These are phyloP conservation scores for Mimosa bimucronata DNA, from an alignment of 306 rosid genomes.

Conservation along the genomic window DNA sequence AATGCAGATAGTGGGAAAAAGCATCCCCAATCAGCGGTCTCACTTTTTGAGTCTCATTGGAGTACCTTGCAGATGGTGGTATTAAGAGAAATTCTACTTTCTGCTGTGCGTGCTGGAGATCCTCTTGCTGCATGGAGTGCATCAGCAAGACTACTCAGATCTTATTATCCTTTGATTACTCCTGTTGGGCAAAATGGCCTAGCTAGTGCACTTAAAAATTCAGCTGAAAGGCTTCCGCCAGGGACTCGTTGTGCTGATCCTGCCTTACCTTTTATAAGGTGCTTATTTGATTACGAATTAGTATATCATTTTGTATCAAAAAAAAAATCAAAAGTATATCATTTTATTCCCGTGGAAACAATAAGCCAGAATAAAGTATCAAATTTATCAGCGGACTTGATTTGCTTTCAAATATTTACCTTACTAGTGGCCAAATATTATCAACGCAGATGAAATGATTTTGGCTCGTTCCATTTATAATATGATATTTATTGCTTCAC, in stretches of 20 bases:
- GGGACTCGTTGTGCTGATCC: slow-evolving; percentile 97
- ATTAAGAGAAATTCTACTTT: slow-evolving; percentile 89
- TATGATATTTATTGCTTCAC: slow-evolving; percentile 19
- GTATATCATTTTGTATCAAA: neutral
- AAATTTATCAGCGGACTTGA: slow-evolving; percentile 16
- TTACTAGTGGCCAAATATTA: slow-evolving; percentile 14
- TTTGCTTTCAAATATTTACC: neutral
- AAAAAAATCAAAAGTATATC: neutral
- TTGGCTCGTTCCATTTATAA: neutral
- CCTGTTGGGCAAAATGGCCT: slow-evolving; percentile 96
- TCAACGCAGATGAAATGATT: slow-evolving; percentile 10
- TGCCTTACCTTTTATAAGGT: slow-evolving; percentile 95
- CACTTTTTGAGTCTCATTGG: slow-evolving; percentile 96
- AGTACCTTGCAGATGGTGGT: slow-evolving; percentile 97
- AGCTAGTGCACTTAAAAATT: slow-evolving; percentile 87
- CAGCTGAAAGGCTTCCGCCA: slow-evolving; percentile 85
- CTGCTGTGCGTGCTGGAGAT: slow-evolving; percentile 96
- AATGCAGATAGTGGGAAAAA: slow-evolving; percentile 71
- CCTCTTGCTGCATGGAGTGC: slow-evolving; percentile 99
- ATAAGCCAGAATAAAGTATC: slow-evolving; percentile 16
- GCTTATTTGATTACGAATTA: slow-evolving; percentile 23
- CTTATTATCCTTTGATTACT: slow-evolving; percentile 90
- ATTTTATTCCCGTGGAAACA: neutral
- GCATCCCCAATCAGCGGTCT: slow-evolving; percentile 81
- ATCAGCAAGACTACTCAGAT: slow-evolving; percentile 90